Evolutionary conservation across 192 early-diverging fungal species (phyloP), one percentile per base, ranked within the genome.

Genomic region (Martensiomyces pterosporus): DNA sequence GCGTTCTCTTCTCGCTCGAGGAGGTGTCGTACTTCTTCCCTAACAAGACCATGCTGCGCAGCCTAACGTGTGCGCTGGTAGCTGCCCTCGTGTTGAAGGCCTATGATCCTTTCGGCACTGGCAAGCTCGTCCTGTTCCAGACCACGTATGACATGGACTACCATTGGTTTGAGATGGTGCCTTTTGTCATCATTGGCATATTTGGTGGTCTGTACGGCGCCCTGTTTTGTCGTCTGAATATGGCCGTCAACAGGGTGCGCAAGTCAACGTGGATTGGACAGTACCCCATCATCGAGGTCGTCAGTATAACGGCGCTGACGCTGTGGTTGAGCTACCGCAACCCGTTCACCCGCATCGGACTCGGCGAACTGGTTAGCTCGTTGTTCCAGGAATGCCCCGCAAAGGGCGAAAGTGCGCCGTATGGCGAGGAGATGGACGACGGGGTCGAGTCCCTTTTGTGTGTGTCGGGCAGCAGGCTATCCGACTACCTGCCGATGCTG

Each of bases 1-100:
- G 93, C 3, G 93, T 97, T 12, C 69, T 97, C 43, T 94, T 96
- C 55, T 88, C 88, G 22, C 70, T 98, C 16, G 95, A 98, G 55
- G 91, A 94, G 52, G 87, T 94, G 44, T 86, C 84, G 38, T 94
- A 93, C 51, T 91, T 87, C 49, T 94, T 81, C 47, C 64, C 68
- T 16, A 67, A 77, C 51, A 71, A 71, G 59, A 71, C 68, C 19
- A 82, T 89, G 79, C 71, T 86, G 18, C 76, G 84, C 43, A 82
- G 80, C 38, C 81, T 79, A 43, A 79, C 87, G 25, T 88, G 81
- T 19, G 85, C 87, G 4, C 72, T 89, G 24, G 80, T 84, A 26
- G 68, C 68, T 9, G 68, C 75, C 18, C 52, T 72, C 39, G 52
- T 67, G 7, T 64, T 77, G 34, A 71, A 93, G 65, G 78, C 82